phyloP scores from a whole-genome alignment of 169 alveolate species.

The Perkinsus chesapeaki region DNA sequence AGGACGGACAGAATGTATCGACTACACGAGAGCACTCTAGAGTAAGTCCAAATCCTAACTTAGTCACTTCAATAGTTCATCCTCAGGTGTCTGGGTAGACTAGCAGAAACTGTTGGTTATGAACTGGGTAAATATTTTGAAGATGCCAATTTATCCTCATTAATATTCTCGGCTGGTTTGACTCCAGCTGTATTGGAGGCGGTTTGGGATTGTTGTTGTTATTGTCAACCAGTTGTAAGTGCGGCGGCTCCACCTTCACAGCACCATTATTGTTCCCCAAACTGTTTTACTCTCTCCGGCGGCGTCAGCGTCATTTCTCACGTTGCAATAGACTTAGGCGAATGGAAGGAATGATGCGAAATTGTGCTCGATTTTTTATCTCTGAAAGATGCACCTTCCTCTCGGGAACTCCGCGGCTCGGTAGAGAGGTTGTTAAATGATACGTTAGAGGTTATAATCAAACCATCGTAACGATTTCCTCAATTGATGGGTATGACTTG shows the following conservation, averaged over 20 bases:
- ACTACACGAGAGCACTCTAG: background rate
- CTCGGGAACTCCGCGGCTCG: no score
- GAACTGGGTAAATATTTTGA: background rate
- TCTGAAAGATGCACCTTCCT: no score
- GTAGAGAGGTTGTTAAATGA: no score
- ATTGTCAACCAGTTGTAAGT: background rate
- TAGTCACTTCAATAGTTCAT: background rate
- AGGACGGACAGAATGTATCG: background rate
- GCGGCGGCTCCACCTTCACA: background rate
- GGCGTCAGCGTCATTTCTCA: no score
- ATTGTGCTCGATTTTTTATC: no score
- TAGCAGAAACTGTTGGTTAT: background rate
- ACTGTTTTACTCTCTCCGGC: no score
- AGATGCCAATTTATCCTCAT: background rate
- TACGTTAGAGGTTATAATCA: no score
- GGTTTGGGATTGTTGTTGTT: background rate
- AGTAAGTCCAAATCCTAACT: background rate
- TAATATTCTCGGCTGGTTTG: background rate
- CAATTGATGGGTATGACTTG: no score
- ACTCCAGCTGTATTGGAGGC: background rate
- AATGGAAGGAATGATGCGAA: no score
- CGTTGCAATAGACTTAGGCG: no score
- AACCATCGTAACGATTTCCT: no score
- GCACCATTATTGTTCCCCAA: no score
- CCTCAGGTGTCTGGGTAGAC: background rate